Evolutionary conservation across 495 filamentous ascomycete species (phyloP).

Genomic region (Lophiotrema nucula): DNA sequence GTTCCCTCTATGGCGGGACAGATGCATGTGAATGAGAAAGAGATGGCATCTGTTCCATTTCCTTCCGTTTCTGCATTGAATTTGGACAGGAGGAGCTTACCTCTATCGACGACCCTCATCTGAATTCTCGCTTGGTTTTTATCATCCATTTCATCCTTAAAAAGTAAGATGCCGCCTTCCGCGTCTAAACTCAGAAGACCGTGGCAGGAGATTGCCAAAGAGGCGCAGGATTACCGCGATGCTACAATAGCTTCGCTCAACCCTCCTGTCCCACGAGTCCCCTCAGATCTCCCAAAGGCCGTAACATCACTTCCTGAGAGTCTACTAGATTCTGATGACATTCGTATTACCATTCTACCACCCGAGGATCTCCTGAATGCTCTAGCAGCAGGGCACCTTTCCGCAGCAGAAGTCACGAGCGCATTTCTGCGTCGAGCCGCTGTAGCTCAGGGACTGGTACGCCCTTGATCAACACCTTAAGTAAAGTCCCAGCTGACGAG

Average conservation of each 20-base stretch:
- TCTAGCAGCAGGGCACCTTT: conserved; percentile 49
- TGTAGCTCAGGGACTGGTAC: conserved; percentile 56
- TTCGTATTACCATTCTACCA: conserved; percentile 51
- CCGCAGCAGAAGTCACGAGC: conserved; percentile 49
- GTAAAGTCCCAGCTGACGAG: too few species aligned
- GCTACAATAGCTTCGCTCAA: conserved; percentile 43
- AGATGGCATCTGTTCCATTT: too few species aligned
- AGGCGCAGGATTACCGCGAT: conserved; percentile 49
- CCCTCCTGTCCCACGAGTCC: conserved; percentile 39
- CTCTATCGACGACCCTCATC: too few species aligned
- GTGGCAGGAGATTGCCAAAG: conserved; percentile 52
- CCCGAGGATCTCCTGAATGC: conserved; percentile 46
- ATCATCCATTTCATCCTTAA: too few species aligned
- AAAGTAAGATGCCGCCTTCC: conserved; percentile 11
- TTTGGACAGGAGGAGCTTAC: too few species aligned
- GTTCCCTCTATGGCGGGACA: too few species aligned
- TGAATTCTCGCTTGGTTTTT: too few species aligned
- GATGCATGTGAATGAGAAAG: too few species aligned
- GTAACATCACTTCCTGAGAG: conserved; percentile 43
- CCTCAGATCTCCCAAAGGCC: conserved; percentile 43
- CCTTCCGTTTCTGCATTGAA: too few species aligned
- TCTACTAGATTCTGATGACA: conserved; percentile 47
- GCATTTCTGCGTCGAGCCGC: conserved; percentile 62
- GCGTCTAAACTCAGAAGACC: conserved; percentile 7
- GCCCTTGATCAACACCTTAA: background rate